These are phyloP conservation scores for Stagonosporopsis chrysanthemi DNA, from an alignment of 2,329 filamentous ascomycete species.

Conservation along the genomic window DNA sequence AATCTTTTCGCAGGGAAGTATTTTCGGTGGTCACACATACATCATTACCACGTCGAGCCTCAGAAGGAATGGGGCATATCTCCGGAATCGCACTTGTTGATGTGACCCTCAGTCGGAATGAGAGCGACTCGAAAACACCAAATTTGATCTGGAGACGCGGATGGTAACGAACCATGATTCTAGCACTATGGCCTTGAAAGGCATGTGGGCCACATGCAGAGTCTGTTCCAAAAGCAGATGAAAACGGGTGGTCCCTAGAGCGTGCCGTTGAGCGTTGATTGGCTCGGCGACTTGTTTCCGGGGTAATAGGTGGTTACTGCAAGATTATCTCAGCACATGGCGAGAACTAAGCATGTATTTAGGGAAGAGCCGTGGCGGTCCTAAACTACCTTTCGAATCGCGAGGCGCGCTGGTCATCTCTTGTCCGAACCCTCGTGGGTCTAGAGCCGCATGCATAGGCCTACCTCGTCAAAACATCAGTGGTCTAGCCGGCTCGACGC, in stretches of 20 bases:
- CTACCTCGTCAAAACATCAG: constrained; percentile 8
- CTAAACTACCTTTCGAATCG: constrained; percentile 3
- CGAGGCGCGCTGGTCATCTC: constrained; percentile 14
- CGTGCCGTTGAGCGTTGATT: constrained; percentile 5
- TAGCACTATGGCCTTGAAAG: background rate
- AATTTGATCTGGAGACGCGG: background rate
- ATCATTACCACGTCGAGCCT: background rate
- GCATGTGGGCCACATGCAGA: constrained; percentile 10
- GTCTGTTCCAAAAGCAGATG: constrained; percentile 12
- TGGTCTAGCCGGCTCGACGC: constrained; percentile 2
- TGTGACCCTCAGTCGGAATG: background rate
- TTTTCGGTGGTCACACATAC: background rate
- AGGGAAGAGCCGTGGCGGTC: constrained; percentile 1
- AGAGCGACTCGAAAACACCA: background rate
- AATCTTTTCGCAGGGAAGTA: background rate
- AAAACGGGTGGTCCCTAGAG: constrained; percentile 1
- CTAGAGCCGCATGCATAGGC: constrained; percentile 21
- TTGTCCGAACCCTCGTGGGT: constrained; percentile 16
- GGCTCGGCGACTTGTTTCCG: constrained; percentile 1
- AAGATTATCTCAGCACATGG: constrained; percentile 12
- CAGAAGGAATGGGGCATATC: background rate
- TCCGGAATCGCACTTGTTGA: background rate
- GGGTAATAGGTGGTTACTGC: background rate
- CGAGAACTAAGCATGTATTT: background rate
- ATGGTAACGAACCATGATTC: background rate